Evolutionary conservation across 179 eudicot genomes (phyloP), one percentile per base, ranked within the genome.

Genomic region (Silene noctiflora): DNA sequence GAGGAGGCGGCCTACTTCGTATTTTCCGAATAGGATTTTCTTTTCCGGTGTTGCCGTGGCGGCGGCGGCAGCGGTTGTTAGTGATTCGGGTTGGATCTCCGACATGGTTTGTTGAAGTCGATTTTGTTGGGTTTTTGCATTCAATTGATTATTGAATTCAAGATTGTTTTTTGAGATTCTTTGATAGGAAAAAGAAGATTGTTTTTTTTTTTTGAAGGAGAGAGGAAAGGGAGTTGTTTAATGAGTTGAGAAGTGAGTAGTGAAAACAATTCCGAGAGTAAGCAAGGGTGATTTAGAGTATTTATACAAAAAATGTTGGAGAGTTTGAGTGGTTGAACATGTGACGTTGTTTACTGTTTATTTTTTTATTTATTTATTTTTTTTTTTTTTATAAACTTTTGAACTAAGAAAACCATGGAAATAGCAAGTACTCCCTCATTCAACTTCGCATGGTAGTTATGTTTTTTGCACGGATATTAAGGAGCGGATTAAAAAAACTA

Each of bases 1-100:
- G 5, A 93, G 83, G 13, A 91, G 87, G 24, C 77, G 78, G 0
- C 97, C 98, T 2, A 89, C 44, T 85, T 91, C 93, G 74, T 91
- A 93, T 20, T 88, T 89, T 0, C 79, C 88, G 67, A 89, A 88
- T 0, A 92, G 22, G 24, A 88, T 72, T 16, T 56, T 27, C 24
- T n/a, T 60, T n/a, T 68, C 13, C 19, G 48, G 4, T 17, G 56
- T 1, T 5, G 53, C 7, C 55, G 35, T 4, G 35, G 35, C 7
- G 16, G 72, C 3, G 1, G 71, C 46, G 20, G 72, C 72, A 1
- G 75, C 68, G 29, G 70, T 8, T 20, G 79, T 2, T 60, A 74
- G 22, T 31, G 20, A 72, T 71, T 67, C 19, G 19, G 71, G 20
- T 67, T 24, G 69, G 53, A 78, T 78, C 58, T 82, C 84, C 55